Conservation (phyloP, 192 early-diverging fungal species). For the Podila epicladia region DNA sequence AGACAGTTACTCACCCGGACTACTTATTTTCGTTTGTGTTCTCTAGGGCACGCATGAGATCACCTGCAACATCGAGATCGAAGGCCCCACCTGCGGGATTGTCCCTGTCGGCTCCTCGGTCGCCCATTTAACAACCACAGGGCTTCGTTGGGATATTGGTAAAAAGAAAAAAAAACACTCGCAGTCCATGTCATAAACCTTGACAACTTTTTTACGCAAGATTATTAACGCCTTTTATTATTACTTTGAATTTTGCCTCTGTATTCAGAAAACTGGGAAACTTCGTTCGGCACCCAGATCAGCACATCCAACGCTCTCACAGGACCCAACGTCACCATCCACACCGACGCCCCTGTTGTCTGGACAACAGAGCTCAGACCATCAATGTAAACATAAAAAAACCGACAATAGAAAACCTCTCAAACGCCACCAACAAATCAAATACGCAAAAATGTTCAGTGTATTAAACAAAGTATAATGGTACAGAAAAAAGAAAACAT, state of each 20-base stretch:
- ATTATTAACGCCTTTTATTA: not conserved
- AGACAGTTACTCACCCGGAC: not conserved
- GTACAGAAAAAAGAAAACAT: constrained; percentile 9
- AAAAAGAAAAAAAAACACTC: not conserved
- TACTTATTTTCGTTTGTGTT: no score
- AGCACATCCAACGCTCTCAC: constrained; percentile 88
- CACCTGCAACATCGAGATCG: constrained; percentile 63
- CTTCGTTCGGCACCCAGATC: constrained; percentile 80
- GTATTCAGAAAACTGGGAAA: constrained; percentile 34
- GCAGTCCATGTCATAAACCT: no score
- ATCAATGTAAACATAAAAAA: not conserved
- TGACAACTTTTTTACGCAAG: no score
- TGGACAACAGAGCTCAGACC: constrained; percentile 81
- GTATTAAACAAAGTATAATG: not conserved
- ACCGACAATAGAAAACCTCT: not conserved
- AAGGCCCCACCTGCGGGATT: constrained; percentile 91
- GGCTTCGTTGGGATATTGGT: constrained; percentile 90
- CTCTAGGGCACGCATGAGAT: constrained; percentile 74
- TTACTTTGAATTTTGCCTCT: not conserved
- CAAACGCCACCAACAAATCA: not conserved
- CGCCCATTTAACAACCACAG: constrained; percentile 72
- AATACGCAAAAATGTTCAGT: not conserved
- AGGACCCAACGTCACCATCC: constrained; percentile 62
- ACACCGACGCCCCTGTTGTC: constrained; percentile 76
- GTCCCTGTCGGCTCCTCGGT: constrained; percentile 79